phyloP scores from a whole-genome alignment of 352 stramenopile genomes.

The Globisporangium acanthophoron region DNA sequence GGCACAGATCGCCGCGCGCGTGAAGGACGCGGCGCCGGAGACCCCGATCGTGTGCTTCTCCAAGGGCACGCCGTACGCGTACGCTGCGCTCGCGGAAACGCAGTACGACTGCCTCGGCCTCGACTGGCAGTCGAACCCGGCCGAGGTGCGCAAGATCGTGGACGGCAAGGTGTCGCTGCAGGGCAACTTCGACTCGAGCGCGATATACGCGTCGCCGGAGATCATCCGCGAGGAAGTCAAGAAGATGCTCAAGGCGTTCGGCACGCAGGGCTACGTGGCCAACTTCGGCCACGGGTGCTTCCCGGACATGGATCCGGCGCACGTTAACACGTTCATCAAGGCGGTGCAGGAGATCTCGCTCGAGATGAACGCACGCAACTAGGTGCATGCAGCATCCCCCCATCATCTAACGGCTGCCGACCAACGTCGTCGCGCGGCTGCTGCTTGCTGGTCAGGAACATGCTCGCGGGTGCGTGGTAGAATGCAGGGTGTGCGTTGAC shows the following conservation, averaged over 20 bases:
- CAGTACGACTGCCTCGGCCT: conserved; percentile 94
- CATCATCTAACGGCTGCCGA: too few species aligned
- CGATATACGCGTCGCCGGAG: conserved; percentile 83
- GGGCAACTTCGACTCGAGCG: conserved; percentile 91
- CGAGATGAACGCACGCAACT: conserved; percentile 53
- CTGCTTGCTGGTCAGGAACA: too few species aligned
- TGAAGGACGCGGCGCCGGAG: conserved; percentile 60
- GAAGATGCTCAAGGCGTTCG: conserved; percentile 94
- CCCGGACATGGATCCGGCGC: conserved; percentile 91
- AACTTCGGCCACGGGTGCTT: conserved; percentile 98
- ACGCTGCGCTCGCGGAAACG: conserved; percentile 62
- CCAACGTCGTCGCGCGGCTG: too few species aligned
- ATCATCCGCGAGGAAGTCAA: conserved; percentile 83
- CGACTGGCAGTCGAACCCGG: conserved; percentile 93
- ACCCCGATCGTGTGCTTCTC: conserved; percentile 83
- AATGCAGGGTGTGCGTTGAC: too few species aligned
- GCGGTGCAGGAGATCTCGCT: conserved; percentile 93
- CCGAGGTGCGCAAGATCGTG: conserved; percentile 76
- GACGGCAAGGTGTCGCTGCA: conserved; percentile 76
- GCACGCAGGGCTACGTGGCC: conserved; percentile 94
- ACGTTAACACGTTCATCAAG: conserved; percentile 96
- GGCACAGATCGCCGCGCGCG: conserved; percentile 67
- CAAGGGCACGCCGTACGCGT: conserved; percentile 81
- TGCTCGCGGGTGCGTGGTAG: too few species aligned
- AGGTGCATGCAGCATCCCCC: neutral